Base-by-base conservation (phyloP, 2,329 filamentous ascomycete species). In the Cytospora mali region DNA sequence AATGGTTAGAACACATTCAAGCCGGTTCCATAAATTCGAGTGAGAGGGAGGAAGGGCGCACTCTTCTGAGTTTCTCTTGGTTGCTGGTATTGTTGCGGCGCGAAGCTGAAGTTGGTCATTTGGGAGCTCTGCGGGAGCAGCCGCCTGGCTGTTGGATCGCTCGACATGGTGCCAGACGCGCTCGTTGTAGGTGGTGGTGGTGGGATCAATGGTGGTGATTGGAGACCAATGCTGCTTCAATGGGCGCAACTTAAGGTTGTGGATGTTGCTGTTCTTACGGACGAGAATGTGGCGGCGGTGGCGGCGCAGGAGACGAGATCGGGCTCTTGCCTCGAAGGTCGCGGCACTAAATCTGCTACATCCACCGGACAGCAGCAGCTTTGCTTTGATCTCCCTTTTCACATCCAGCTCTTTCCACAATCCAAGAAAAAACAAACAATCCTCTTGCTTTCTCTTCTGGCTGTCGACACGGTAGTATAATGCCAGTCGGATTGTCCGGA, bases 51-150 rank as follows among this genome's bases (percentile, higher is more conserved):
- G 49, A 46, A 28, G 63, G 63, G 74, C 88, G 82, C 81, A 94
- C 90, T 94, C 80, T 93, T 94, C 73, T 94, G 91, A 65, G 90
- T 91, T 76, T 93, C 90, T 70, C 89, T 84, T 66, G 85, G 85
- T 85, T 42, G 72, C 78, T 85, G 70, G 79, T 84, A 78, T 57
- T 81, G 77, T 66, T 81, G 81, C 69, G 90, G 88, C 75, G 88
- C 86, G 78, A 93, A 93, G 51, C 88, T 85, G 76, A 92, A 94
- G 71, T 84, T 87, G 74, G 88, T 88, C 86, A 93, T 88, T 72
- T 87, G 85, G 52, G 84, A 81, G 73, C 81, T 88, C 73, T 90
- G 88, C 39, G 87, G 87, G 73, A 90, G 76, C 68, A 89, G 80
- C 73, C 83, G 84, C 71, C 87, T 82, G 69, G 82, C 81, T 62